These are phyloP conservation scores for Dactylellina cionopaga DNA, from an alignment of 2,329 filamentous ascomycete genomes.

Conservation along the genomic window DNA sequence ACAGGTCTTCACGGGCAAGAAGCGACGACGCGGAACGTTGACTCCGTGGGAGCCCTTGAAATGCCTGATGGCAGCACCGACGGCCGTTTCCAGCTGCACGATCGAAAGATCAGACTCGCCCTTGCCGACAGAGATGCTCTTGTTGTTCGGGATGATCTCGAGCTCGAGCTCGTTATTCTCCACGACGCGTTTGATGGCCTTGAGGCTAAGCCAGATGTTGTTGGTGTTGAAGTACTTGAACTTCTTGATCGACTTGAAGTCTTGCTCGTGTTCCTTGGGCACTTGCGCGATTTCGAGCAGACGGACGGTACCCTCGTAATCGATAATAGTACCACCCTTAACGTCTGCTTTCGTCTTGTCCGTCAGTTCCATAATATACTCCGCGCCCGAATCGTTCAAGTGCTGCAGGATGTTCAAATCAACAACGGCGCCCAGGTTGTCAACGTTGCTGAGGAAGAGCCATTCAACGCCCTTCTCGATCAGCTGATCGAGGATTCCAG, in stretches of 20 bases:
- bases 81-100: slow-evolving; percentile 97
- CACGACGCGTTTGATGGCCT: slow-evolving; percentile 97
- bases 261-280: slow-evolving; percentile 99
- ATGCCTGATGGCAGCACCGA: slow-evolving; percentile 97
- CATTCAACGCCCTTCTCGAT: slow-evolving; percentile 95
- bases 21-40: slow-evolving; percentile 95
- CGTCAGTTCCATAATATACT: slow-evolving; percentile 99
- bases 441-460: slow-evolving; percentile 98
- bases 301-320: slow-evolving; percentile 96
- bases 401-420: slow-evolving; percentile 98
- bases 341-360: slow-evolving; percentile 99
- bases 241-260: slow-evolving; percentile 99
- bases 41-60: slow-evolving; percentile 99
- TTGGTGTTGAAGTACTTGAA: slow-evolving; percentile 99
- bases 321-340: slow-evolving; percentile 99
- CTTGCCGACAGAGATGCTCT: slow-evolving; percentile 98
- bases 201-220: slow-evolving; percentile 99
- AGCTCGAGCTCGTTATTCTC: slow-evolving; percentile 98
- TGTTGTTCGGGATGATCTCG: slow-evolving; percentile 99
- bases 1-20: slow-evolving; percentile 99
- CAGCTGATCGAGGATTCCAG: slow-evolving; percentile 95
- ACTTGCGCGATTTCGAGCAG: slow-evolving; percentile 99
- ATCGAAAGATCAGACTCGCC: slow-evolving; percentile 98
- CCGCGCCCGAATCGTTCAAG: slow-evolving; percentile 96
- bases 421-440: slow-evolving; percentile 97